Percentiles rank a stretch among this genome's conserved stretches.
These are phyloP conservation scores for Debaryomycetaceae sp. DNA, from an alignment of 1,139 yeast genomes.

Conservation along the genomic window DNA sequence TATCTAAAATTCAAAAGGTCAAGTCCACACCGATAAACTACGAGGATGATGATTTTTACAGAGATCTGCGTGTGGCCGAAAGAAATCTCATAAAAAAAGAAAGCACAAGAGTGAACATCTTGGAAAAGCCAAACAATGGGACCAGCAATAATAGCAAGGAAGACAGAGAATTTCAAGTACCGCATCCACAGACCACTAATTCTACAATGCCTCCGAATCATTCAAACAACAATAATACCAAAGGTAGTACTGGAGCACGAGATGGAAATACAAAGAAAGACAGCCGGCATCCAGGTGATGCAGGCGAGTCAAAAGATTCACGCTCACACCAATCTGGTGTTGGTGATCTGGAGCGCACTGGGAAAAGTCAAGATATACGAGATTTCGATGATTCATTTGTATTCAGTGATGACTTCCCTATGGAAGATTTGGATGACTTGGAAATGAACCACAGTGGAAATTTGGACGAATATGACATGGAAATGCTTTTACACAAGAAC, in stretches of 20 bases:
- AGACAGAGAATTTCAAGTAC: not conserved
- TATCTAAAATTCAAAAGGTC: slow-evolving; percentile 54
- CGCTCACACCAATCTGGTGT: not conserved
- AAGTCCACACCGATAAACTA: slow-evolving; percentile 53
- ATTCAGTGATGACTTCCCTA: slow-evolving; percentile 61
- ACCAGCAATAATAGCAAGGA: slow-evolving; percentile 1
- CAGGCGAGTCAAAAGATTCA: not conserved
- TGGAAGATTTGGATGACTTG: slow-evolving; percentile 24
- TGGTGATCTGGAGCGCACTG: slow-evolving; percentile 16
- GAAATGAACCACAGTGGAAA: slow-evolving; percentile 15
- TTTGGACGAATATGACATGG: slow-evolving; percentile 28
- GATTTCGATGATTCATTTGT: slow-evolving; percentile 63
- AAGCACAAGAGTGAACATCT: slow-evolving; percentile 6
- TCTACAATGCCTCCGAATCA: slow-evolving; percentile 5
- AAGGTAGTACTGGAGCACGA: slow-evolving; percentile 6
- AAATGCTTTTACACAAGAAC: slow-evolving; percentile 19
- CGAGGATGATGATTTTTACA: slow-evolving; percentile 42
- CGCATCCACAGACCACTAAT: slow-evolving; percentile 1
- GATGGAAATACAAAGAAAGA: slow-evolving; percentile 1
- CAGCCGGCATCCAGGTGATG: not conserved
- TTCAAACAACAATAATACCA: slow-evolving; percentile 6
- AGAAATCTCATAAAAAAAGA: slow-evolving; percentile 22
- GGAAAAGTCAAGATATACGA: slow-evolving; percentile 1
- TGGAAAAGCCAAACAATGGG: slow-evolving; percentile 1
- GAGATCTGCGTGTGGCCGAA: slow-evolving; percentile 35